Evolutionary conservation across 306 rosid species (phyloP), one percentile per base, ranked within the genome.

Genomic region (Cicer cuneatum): DNA sequence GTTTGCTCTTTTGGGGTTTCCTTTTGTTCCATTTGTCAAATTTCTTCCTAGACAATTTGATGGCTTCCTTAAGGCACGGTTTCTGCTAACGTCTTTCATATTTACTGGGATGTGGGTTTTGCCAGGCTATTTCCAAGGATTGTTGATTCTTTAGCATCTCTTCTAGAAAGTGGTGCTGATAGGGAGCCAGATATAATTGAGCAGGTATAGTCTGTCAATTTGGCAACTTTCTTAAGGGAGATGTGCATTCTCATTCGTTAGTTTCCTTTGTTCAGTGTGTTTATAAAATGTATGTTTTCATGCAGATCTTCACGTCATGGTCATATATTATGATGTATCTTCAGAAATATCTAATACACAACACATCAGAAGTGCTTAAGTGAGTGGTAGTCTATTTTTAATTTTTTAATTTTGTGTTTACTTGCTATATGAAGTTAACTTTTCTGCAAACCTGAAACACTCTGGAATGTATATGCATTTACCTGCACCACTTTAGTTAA

Each of bases 231-330:
- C 10, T 66, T 66, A 35, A 24, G 12, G 73, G 45, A 29, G 33
- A 56, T 38, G 68, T 21, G 14, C 29, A 19, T 15, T 60, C 65
- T 54, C 67, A 38, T 69, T 74, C 18, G 61, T 68, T 49, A 10
- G 63, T 68, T 80, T 74, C 52, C 39, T 63, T 9, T 21, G 37
- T 5, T 71, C 66, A n/a, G 46, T 6, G 0, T 81, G 72, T 18
- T 62, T 39, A 7, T 48, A 52, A 46, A 39, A 10, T 78, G 7
- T 72, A 61, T 39, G 15, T 70, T 72, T 37, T 71, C 29, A 8
- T 81, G 89, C 94, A 93, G 98, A 88, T 89, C 42, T 91, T 93
- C 84, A 85, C 70, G 11, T 85, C 98, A 16, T 93, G 96, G 97
- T 91, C 96, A 41, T 80, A 59, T 66, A 79, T 89, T 76, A 88